phyloP scores from a whole-genome alignment of 2,329 filamentous ascomycete genomes.

The Ascochyta fabae region DNA sequence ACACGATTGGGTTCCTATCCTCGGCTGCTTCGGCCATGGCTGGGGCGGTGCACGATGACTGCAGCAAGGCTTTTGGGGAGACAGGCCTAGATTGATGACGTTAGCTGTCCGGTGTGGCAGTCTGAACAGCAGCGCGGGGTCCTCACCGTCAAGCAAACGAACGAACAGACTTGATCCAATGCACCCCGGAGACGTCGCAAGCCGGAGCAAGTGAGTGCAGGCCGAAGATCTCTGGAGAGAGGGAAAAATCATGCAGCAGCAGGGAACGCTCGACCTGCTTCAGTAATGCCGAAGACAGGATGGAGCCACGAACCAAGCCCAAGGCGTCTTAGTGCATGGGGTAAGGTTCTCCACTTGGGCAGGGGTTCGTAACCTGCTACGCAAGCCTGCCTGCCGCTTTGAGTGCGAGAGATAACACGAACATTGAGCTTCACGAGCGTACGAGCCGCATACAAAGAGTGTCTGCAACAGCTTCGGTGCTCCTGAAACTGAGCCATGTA shows the following conservation, averaged over 20 bases:
- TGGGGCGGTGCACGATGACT: conserved; percentile 37
- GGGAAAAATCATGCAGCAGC: conserved; percentile 21
- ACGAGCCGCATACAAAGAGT: background rate
- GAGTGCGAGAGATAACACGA: conserved; percentile 14
- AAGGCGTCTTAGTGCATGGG: conserved; percentile 2
- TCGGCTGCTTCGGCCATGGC: conserved; percentile 43
- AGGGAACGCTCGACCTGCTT: conserved; percentile 20
- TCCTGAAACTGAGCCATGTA: background rate
- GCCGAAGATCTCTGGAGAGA: conserved; percentile 22
- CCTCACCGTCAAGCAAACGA: conserved; percentile 7
- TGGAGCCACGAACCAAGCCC: conserved; percentile 8
- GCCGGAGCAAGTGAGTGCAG: conserved; percentile 17
- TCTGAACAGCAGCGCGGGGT: conserved; percentile 15
- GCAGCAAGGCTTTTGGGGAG: conserved; percentile 18
- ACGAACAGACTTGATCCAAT: conserved; percentile 1
- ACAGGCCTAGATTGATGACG: conserved; percentile 29
- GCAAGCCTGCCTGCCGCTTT: conserved; percentile 18
- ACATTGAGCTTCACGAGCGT: conserved; percentile 2
- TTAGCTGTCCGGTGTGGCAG: conserved; percentile 13
- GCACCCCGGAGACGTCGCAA: conserved; percentile 9
- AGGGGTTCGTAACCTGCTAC: conserved; percentile 10
- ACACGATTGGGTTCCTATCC: conserved; percentile 61
- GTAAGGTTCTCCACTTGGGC: conserved; percentile 10
- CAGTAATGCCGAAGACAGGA: conserved; percentile 15
- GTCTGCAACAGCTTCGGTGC: conserved; percentile 1